These are phyloP conservation scores for Ogataea nitratoaversa DNA, from an alignment of 805 yeast species.

Conservation along the genomic window DNA sequence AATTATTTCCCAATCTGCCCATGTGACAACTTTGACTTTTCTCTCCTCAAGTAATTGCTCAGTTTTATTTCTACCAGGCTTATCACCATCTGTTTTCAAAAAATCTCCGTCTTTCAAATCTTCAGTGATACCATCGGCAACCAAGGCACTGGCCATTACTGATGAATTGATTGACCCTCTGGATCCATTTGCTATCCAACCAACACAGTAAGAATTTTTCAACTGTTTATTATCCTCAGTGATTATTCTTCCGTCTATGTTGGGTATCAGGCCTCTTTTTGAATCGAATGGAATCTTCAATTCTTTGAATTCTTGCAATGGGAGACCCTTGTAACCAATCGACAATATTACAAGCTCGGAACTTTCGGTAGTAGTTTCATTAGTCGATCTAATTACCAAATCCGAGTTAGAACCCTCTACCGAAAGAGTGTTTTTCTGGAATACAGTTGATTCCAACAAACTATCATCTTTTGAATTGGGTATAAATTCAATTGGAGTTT, in stretches of 20 bases:
- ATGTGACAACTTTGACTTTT: conserved; percentile 35
- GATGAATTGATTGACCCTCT: conserved; percentile 89
- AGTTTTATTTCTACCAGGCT: conserved; percentile 31
- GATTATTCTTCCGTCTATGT: conserved; percentile 41
- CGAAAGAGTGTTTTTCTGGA: conserved; percentile 43
- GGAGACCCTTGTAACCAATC: conserved; percentile 74
- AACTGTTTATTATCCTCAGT: conserved; percentile 15
- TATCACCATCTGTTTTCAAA: conserved; percentile 12
- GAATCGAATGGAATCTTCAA: conserved; percentile 45
- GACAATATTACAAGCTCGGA: conserved; percentile 73
- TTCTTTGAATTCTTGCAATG: conserved; percentile 55
- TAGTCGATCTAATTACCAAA: conserved; percentile 36
- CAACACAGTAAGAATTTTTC: conserved; percentile 68
- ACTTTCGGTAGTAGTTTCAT: conserved; percentile 29
- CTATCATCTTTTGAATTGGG: conserved; percentile 30
- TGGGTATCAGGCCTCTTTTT: conserved; percentile 41
- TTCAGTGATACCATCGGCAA: conserved; percentile 59
- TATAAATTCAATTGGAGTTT: conserved; percentile 56
- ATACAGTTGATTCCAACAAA: conserved; percentile 42
- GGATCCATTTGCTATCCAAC: conserved; percentile 89
- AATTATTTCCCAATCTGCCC: conserved; percentile 67
- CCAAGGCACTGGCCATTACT: conserved; percentile 75
- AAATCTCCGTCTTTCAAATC: conserved; percentile 35
- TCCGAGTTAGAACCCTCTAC: conserved; percentile 30
- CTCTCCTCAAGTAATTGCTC: conserved; percentile 18